These are phyloP conservation scores for Balansia obtecta DNA, from an alignment of 2,329 filamentous ascomycete genomes.

Conservation along the genomic window DNA sequence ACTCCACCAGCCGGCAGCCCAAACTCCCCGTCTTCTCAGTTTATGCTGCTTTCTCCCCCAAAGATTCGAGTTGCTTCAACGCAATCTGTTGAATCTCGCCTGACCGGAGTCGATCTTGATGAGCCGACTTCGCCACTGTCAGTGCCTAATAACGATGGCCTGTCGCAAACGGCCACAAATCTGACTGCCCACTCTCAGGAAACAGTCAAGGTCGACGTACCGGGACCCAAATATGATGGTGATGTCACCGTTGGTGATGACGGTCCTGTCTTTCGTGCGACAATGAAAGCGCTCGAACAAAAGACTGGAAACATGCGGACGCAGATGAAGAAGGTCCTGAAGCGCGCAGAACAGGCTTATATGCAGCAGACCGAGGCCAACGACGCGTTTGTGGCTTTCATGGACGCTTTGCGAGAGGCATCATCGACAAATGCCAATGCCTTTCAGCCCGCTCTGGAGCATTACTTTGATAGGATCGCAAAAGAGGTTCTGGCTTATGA, in stretches of 20 bases:
- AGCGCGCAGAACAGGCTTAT: slow-evolving; percentile 82
- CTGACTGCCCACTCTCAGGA: slow-evolving; percentile 24
- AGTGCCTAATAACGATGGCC: slow-evolving; percentile 24
- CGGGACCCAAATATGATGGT: slow-evolving; percentile 71
- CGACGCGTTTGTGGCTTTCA: slow-evolving; percentile 69
- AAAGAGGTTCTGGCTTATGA: slow-evolving; percentile 83
- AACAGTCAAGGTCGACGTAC: slow-evolving; percentile 73
- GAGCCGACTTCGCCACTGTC: slow-evolving; percentile 44
- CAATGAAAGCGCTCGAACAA: slow-evolving; percentile 90
- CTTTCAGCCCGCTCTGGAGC: slow-evolving; percentile 90
- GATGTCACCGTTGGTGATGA: slow-evolving; percentile 81
- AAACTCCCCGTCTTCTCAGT: slow-evolving; percentile 56
- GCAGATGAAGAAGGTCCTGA: slow-evolving; percentile 92
- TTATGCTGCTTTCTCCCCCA: slow-evolving; percentile 60
- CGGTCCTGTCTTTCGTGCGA: slow-evolving; percentile 88
- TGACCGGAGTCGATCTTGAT: slow-evolving; percentile 59
- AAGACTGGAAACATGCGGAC: slow-evolving; percentile 90
- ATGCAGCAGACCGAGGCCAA: slow-evolving; percentile 73
- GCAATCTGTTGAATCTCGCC: slow-evolving; percentile 73
- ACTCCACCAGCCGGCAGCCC: slow-evolving; percentile 39
- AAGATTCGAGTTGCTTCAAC: slow-evolving; percentile 75
- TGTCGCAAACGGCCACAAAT: slow-evolving; percentile 13
- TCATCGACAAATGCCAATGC: slow-evolving; percentile 88
- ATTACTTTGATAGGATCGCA: slow-evolving; percentile 96
- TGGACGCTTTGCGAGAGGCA: slow-evolving; percentile 76